Percentiles rank a stretch among this genome's conserved stretches.
Evolutionary conservation across 345 rosid species (phyloP).

Genomic region (Balakata baccata): DNA sequence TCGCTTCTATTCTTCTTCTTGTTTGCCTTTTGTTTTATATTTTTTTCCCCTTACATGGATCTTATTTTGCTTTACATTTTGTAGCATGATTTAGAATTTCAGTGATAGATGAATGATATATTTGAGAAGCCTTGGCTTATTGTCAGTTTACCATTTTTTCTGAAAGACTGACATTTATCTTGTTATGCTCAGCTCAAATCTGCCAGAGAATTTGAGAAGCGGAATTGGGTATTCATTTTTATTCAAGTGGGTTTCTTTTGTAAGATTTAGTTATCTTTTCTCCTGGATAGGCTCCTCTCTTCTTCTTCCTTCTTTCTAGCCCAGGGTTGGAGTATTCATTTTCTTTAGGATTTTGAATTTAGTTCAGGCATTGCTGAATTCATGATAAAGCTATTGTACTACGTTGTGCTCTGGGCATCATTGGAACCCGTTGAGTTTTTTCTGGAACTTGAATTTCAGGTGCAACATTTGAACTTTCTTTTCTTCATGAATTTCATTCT

Average conservation of each 20-base stretch:
- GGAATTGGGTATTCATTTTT: constrained; percentile 23
- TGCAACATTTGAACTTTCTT: constrained; percentile 8
- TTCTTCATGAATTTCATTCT: neutral
- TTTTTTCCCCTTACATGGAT: neutral
- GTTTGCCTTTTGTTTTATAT: neutral
- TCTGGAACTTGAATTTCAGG: constrained; percentile 3
- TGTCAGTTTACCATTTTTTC: constrained; percentile 13
- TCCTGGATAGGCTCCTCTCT: neutral
- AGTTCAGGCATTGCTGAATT: constrained; percentile 7
- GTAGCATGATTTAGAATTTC: neutral
- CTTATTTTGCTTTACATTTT: constrained; percentile 1
- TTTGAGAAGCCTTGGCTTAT: constrained; percentile 5
- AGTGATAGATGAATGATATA: neutral
- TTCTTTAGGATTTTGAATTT: constrained; percentile 12
- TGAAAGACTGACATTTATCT: constrained; percentile 29
- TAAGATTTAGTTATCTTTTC: constrained; percentile 9
- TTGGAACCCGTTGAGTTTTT: constrained; percentile 15
- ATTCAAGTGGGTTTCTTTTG: constrained; percentile 21
- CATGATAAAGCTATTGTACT: neutral
- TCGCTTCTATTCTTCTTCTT: constrained; percentile 9
- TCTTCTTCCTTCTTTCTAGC: constrained; percentile 3
- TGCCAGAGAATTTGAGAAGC: constrained; percentile 35
- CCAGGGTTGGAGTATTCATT: constrained; percentile 15
- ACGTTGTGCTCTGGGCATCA: neutral
- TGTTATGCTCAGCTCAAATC: constrained; percentile 44